A percentile compares a stretch with the other conserved stretches of the same genome.
phyloP scores from a whole-genome alignment of 2,329 filamentous ascomycete genomes.

The Periconia digitata region DNA sequence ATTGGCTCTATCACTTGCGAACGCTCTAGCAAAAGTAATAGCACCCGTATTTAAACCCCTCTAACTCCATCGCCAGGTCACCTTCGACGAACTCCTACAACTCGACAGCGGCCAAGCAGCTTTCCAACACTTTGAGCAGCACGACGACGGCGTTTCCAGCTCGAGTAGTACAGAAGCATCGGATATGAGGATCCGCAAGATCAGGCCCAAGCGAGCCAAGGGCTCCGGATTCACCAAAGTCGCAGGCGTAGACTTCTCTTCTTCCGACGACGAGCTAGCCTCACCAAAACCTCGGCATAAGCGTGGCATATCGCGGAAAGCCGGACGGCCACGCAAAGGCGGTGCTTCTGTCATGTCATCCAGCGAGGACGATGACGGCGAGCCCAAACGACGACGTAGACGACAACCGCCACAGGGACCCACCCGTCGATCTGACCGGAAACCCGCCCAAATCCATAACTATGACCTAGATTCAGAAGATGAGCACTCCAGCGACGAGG shows the following conservation, averaged over 20 bases:
- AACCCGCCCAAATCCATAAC: slow-evolving; percentile 10
- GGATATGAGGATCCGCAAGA: slow-evolving; percentile 31
- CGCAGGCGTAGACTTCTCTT: slow-evolving; percentile 29
- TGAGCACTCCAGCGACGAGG: slow-evolving; percentile 30
- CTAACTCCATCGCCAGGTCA: slow-evolving; percentile 42
- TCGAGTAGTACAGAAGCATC: slow-evolving; percentile 14
- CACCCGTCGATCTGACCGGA: slow-evolving; percentile 32
- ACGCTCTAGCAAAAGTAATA: background rate
- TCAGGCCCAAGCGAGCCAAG: slow-evolving; percentile 14
- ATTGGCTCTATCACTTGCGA: too few relatives aligned
- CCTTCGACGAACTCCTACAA: slow-evolving; percentile 47
- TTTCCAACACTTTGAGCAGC: slow-evolving; percentile 45
- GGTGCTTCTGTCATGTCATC: slow-evolving; percentile 16
- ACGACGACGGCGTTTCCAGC: slow-evolving; percentile 17
- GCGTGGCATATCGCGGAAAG: slow-evolving; percentile 15
- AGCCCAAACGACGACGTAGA: slow-evolving; percentile 15
- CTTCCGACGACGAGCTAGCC: slow-evolving; percentile 33
- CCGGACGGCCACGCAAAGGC: slow-evolving; percentile 18
- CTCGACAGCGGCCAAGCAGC: slow-evolving; percentile 52
- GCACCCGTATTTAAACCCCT: background rate
- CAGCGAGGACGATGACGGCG: slow-evolving; percentile 22
- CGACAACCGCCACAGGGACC: slow-evolving; percentile 23
- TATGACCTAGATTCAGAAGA: slow-evolving; percentile 23
- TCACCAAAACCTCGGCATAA: slow-evolving; percentile 18
- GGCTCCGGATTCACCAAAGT: slow-evolving; percentile 32